phyloP scores from a whole-genome alignment of 164 flowering plant genomes.

The Berberis vulgaris region DNA sequence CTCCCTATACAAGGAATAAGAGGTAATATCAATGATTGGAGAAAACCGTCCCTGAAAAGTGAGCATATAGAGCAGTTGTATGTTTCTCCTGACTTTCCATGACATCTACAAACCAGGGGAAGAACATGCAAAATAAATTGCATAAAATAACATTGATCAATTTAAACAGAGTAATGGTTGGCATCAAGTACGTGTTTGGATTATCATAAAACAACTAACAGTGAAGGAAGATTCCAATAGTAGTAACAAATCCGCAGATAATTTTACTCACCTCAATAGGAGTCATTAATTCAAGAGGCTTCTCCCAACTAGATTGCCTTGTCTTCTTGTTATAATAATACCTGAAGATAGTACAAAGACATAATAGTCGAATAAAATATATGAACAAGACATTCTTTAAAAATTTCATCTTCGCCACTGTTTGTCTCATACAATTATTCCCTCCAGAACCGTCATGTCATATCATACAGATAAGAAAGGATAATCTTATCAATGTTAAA shows the following conservation, averaged over 20 bases:
- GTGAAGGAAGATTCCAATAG: conserved; percentile 1
- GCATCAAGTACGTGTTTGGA: conserved; percentile 10
- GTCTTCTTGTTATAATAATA: conserved; percentile 91
- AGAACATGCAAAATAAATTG: conserved; percentile 49
- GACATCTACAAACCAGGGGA: conserved; percentile 79
- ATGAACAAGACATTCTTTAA: too few relatives aligned
- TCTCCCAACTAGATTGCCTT: conserved; percentile 60
- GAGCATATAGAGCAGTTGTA: conserved; percentile 67
- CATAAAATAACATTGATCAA: conserved; percentile 47
- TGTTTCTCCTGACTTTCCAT: conserved; percentile 64
- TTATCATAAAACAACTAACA: too few relatives aligned
- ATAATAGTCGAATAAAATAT: not conserved
- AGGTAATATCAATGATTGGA: conserved; percentile 16
- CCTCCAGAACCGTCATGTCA: too few relatives aligned
- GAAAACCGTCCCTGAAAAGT: conserved; percentile 68
- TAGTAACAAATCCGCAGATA: conserved; percentile 4
- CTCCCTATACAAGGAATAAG: conserved; percentile 4
- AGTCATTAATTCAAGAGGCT: conserved; percentile 60
- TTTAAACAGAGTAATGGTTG: conserved; percentile 20
- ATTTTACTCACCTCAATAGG: conserved; percentile 76
- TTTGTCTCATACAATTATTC: too few relatives aligned
- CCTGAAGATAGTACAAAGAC: conserved; percentile 22
- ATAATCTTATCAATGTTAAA: not conserved
- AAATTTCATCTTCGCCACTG: too few relatives aligned
- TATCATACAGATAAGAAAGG: not conserved